phyloP scores from a whole-genome alignment of 2,329 filamentous ascomycete species.

The Thyridium curvatum region DNA sequence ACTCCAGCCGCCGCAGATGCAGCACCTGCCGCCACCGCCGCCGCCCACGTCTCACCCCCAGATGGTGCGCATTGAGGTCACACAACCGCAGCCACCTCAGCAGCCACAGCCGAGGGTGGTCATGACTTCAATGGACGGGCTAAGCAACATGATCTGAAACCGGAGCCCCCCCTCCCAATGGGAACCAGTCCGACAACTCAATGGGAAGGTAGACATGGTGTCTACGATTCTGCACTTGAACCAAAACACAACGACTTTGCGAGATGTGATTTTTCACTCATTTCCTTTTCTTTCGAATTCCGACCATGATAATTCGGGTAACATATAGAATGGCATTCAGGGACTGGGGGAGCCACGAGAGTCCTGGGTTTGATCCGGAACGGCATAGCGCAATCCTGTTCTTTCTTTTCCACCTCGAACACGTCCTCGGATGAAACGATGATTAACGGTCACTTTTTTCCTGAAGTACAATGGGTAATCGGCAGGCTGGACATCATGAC shows the following conservation, averaged over 20 bases:
- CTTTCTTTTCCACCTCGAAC: background rate
- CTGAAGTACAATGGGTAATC: conserved; percentile 4
- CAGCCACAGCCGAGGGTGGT: conserved; percentile 21
- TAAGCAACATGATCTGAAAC: conserved; percentile 40
- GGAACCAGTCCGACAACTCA: too few relatives aligned
- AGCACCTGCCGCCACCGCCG: conserved; percentile 10
- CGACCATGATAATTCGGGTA: conserved; percentile 2
- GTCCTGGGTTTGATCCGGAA: background rate
- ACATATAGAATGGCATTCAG: conserved; percentile 4
- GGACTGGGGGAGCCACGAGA: background rate
- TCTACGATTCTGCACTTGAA: background rate
- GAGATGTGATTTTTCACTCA: conserved; percentile 4
- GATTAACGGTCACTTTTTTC: background rate
- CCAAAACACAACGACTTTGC: conserved; percentile 9
- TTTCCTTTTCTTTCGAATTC: conserved; percentile 10
- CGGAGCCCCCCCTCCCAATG: too few relatives aligned
- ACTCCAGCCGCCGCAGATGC: conserved; percentile 13
- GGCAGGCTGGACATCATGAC: conserved; percentile 3
- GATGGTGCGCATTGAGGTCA: conserved; percentile 16
- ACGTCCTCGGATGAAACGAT: too few relatives aligned
- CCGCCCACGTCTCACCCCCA: conserved; percentile 11
- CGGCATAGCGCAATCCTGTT: background rate
- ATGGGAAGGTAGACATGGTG: too few relatives aligned
- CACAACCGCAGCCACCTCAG: conserved; percentile 15
- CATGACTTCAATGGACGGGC: conserved; percentile 28